These are phyloP conservation scores for Mucor indicus DNA, from an alignment of 371 early-diverging fungal species.

Conservation along the genomic window DNA sequence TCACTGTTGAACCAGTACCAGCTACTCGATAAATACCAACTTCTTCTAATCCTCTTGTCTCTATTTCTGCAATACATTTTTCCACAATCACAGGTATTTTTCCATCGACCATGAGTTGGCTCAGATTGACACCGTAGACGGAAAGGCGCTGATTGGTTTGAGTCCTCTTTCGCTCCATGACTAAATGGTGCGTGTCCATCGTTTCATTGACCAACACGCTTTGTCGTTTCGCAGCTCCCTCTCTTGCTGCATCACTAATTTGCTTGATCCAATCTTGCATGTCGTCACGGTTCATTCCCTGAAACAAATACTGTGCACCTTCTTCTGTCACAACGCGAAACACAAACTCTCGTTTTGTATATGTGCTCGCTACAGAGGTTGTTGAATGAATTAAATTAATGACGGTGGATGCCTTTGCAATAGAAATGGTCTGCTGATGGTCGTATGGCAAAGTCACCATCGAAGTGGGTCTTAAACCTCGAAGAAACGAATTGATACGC, in stretches of 20 bases:
- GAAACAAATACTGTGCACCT: constrained; percentile 76
- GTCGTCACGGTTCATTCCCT: constrained; percentile 66
- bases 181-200: not conserved
- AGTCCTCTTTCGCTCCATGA: not conserved
- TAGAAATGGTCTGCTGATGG: not conserved
- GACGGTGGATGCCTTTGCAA: constrained; percentile 65
- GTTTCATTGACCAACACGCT: constrained; percentile 41
- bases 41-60: constrained; percentile 77
- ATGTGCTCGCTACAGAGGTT: constrained; percentile 66
- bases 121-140: constrained; percentile 66
- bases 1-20: constrained; percentile 67
- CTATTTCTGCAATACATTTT: constrained; percentile 76
- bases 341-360: constrained; percentile 72
- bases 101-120: constrained; percentile 57
- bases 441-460: constrained; percentile 8
- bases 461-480: constrained; percentile 23
- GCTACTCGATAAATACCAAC: constrained; percentile 84
- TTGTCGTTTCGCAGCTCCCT: constrained; percentile 70
- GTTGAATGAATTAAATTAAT: constrained; percentile 81
- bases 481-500: constrained; percentile 36
- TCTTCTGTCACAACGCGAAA: constrained; percentile 84
- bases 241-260: constrained; percentile 71
- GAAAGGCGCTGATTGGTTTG: constrained; percentile 9
- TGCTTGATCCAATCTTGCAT: constrained; percentile 77
- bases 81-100: constrained; percentile 59